Evolutionary conservation across 169 alveolate genomes (phyloP).

Genomic region (Plasmodium blacklocki): DNA sequence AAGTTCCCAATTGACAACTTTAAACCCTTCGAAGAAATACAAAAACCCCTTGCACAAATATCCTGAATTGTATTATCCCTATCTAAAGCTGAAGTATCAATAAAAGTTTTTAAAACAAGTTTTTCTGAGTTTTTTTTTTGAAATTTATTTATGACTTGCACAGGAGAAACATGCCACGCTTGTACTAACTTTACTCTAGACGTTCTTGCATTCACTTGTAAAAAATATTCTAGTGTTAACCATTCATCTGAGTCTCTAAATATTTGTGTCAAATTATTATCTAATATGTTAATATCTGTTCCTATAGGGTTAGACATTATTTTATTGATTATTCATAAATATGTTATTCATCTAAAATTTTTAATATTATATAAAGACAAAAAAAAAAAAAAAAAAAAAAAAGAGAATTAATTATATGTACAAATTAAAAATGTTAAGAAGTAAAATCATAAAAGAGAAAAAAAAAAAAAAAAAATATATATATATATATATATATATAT

Average conservation of each 20-base stretch:
- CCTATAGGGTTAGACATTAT: slow-evolving; percentile 35
- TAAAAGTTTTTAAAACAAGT: slow-evolving; percentile 87
- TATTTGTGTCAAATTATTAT: slow-evolving; percentile 69
- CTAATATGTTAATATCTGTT: slow-evolving; percentile 44
- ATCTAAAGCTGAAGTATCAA: slow-evolving; percentile 89
- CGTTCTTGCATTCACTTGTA: slow-evolving; percentile 83
- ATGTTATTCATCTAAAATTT: not conserved
- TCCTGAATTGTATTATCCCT: slow-evolving; percentile 90
- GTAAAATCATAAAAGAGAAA: no score
- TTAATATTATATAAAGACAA: not conserved
- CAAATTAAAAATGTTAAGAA: no score
- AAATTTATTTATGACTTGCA: slow-evolving; percentile 77
- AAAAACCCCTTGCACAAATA: slow-evolving; percentile 90
- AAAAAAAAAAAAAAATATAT: no score
- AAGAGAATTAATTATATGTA: not conserved
- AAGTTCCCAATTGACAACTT: slow-evolving; percentile 90
- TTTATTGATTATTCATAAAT: not conserved
- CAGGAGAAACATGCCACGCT: slow-evolving; percentile 84
- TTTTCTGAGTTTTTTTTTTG: slow-evolving; percentile 75
- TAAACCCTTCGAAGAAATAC: slow-evolving; percentile 88
- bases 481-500: no score
- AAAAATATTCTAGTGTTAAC: slow-evolving; percentile 82
- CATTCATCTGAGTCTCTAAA: slow-evolving; percentile 85
- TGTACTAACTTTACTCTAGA: slow-evolving; percentile 85
- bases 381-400: not conserved